Evolutionary conservation across 352 stramenopile genomes (phyloP), one percentile per base, ranked within the genome.

Genomic region (Globisporangium radiosum): DNA sequence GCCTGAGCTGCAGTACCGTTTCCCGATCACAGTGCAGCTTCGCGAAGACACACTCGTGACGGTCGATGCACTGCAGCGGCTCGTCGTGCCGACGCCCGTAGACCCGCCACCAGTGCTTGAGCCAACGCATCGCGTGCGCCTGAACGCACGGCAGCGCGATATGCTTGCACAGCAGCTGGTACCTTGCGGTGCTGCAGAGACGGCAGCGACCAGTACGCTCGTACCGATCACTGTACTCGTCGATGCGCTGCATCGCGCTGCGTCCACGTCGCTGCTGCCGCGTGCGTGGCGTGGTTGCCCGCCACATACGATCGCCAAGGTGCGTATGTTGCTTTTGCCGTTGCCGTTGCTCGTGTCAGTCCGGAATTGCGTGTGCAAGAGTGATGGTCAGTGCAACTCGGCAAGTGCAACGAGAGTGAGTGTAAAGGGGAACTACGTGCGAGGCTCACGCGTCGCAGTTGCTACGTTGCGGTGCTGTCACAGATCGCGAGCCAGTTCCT

Each of bases 1-100:
- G 83, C 69, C 78, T n/a, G 66, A 73, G 25, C 49, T 71, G 36
- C 55, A 73, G n/a, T 69, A 85, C 48, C 75, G 80, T 7, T 88
- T 87, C 61, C 78, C 80, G 10, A 54, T 66, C 40, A 87, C 73
- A 7, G 40, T 66, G n/a, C 76, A 89, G 25, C 62, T 90, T 15
- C 58, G 66, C 52, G 66, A 85, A 61, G 83, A 92, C 57, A 86
- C 75, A 11, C 48, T 76, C 15, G 73, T 86, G 13, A 59, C 47
- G 1, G 60, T 90, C 9, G 59, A 88, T 59, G 25, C 19, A 37
- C 42, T 55, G 3, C 59, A 40, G 51, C 75, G 81, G 0, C 71
- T 92, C 38, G 43, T 88, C 3, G 58, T 64, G 11, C 64, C 43
- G 17, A 33, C 61, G 36, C 47, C 62, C 0, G 55, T 74, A 14